phyloP scores from a whole-genome alignment of 2,329 filamentous ascomycete genomes.

The Blastomyces parvus region DNA sequence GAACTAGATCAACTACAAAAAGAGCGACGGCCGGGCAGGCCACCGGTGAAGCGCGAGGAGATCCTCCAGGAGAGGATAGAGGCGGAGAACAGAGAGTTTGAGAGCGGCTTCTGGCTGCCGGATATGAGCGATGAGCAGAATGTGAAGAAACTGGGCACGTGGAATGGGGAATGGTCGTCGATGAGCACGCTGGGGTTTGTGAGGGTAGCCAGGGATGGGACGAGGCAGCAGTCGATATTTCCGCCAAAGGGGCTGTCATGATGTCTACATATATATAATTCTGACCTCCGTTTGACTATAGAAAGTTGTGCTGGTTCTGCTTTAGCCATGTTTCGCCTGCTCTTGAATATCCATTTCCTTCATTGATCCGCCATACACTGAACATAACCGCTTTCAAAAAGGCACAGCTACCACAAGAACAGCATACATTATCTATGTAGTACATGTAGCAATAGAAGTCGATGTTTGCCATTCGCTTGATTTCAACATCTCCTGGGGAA shows the following conservation, averaged over 20 bases:
- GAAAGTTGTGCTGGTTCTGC: neutral
- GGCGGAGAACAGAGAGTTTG: constrained; percentile 66
- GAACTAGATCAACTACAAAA: constrained; percentile 42
- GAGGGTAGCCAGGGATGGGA: constrained; percentile 58
- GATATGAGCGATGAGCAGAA: constrained; percentile 62
- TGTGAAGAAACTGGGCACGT: constrained; percentile 55
- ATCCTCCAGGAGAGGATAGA: constrained; percentile 62
- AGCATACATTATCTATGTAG: no score
- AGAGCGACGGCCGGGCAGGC: constrained; percentile 66
- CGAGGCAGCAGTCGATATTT: constrained; percentile 61
- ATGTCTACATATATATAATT: constrained; percentile 13
- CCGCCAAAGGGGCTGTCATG: constrained; percentile 56
- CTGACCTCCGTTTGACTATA: no score
- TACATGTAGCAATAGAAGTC: neutral
- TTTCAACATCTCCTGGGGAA: no score
- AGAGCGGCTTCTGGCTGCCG: constrained; percentile 70
- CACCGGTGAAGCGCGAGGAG: constrained; percentile 67
- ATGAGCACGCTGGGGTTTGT: constrained; percentile 68
- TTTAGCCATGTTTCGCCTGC: neutral
- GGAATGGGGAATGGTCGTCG: constrained; percentile 78
- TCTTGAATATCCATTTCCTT: neutral
- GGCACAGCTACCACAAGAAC: no score
- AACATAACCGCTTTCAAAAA: no score
- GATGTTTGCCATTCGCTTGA: no score
- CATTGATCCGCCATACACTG: no score